Evolutionary conservation across 257 asterid species (phyloP).

Genomic region (Solanum peruvianum): DNA sequence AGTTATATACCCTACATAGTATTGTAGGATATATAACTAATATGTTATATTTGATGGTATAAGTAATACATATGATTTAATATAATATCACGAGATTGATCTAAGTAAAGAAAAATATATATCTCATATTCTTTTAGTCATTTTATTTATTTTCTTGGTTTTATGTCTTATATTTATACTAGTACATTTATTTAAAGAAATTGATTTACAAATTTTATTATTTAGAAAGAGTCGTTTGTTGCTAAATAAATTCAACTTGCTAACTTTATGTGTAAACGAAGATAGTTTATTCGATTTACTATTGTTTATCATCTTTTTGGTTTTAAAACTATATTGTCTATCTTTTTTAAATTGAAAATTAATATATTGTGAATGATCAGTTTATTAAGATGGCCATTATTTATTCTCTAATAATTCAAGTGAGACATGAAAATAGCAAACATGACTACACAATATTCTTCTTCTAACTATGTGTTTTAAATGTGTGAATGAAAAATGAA

Average conservation of each 20-base stretch:
- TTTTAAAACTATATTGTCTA: not conserved
- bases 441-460: not conserved
- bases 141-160: no score
- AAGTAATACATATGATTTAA: not conserved
- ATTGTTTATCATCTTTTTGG: not conserved
- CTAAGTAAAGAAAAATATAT: not conserved
- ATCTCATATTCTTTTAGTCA: not conserved
- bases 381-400: no score
- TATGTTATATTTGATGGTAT: not conserved
- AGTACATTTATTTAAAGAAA: no score
- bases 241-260: not conserved
- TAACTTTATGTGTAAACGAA: not conserved
- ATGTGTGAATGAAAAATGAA: not conserved
- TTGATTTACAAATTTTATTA: no score
- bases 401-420: not conserved
- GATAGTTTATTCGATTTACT: no score
- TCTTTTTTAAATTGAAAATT: no score
- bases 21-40: no score
- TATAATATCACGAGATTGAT: no score
- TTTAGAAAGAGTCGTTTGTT: not conserved
- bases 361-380: not conserved
- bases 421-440: not conserved
- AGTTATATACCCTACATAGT: not conserved
- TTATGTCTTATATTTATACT: no score
- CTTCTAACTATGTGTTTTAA: not conserved